Evolutionary conservation across 108 stramenopile species (phyloP).

Genomic region (Nannochloropsis salina): DNA sequence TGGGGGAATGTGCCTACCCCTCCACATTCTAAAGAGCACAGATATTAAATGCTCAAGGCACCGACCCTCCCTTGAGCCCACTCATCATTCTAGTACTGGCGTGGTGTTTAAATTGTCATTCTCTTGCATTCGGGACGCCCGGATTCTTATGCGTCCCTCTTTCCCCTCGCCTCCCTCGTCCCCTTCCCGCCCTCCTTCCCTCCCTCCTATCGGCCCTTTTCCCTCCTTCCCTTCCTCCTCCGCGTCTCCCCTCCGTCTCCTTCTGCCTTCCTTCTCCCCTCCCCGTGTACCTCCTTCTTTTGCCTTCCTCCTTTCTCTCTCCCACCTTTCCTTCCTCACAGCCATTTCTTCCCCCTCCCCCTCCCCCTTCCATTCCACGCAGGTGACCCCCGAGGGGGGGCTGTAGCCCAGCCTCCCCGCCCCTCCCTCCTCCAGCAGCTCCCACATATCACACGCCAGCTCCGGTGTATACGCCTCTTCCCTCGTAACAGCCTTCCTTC

Average conservation of each 20-base stretch:
- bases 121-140: too few relatives aligned
- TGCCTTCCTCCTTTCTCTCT: too few relatives aligned
- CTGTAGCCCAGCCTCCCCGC: neutral
- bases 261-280: neutral
- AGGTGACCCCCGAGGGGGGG: neutral
- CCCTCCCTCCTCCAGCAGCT: neutral
- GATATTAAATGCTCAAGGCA: too few relatives aligned
- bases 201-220: neutral
- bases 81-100: too few relatives aligned
- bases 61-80: too few relatives aligned
- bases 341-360: too few relatives aligned
- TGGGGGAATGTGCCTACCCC: too few relatives aligned
- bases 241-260: neutral
- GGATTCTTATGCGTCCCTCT: too few relatives aligned
- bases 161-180: neutral
- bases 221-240: neutral
- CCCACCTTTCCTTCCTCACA: too few relatives aligned
- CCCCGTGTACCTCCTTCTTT: too few relatives aligned
- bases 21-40: too few relatives aligned
- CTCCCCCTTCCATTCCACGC: neutral
- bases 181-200: neutral
- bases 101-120: too few relatives aligned
- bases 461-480: neutral
- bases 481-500: neutral
- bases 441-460: neutral